Conservation (phyloP, 768 basidiomycete genomes). For the Hygrophorus pudorinus region DNA sequence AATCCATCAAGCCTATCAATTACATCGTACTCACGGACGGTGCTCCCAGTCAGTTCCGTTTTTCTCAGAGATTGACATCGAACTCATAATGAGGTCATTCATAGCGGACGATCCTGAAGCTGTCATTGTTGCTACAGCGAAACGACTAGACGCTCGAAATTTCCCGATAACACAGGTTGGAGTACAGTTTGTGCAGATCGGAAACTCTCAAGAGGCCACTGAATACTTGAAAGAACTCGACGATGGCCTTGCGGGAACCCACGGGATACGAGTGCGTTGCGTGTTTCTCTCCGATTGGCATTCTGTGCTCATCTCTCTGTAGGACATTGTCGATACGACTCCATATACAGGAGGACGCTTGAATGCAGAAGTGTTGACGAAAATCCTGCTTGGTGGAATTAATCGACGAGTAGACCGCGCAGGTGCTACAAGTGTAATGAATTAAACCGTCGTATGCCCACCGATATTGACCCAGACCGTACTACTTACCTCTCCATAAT, state of each 20-base stretch:
- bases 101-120: constrained; percentile 42
- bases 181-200: constrained; percentile 68
- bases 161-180: constrained; percentile 52
- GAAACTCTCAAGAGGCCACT: constrained; percentile 29
- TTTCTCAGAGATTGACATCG: not conserved
- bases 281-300: not conserved
- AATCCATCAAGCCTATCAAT: constrained; percentile 44
- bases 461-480: too few species aligned
- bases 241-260: constrained; percentile 33
- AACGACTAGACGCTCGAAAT: constrained; percentile 39
- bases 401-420: constrained; percentile 30
- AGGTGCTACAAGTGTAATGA: constrained; percentile 9
- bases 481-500: too few species aligned
- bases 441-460: too few species aligned
- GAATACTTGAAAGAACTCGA: constrained; percentile 46
- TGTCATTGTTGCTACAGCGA: constrained; percentile 37
- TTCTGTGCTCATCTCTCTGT: not conserved
- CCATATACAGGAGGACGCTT: constrained; percentile 35
- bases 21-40: constrained; percentile 58
- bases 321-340: constrained; percentile 70
- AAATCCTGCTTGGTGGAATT: constrained; percentile 58
- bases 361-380: constrained; percentile 40
- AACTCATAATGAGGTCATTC: not conserved
- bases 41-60: constrained; percentile 35
- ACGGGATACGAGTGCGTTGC: constrained; percentile 35